phyloP scores from a whole-genome alignment of 2,329 filamentous ascomycete species.

The Metarhizium guizhouense region DNA sequence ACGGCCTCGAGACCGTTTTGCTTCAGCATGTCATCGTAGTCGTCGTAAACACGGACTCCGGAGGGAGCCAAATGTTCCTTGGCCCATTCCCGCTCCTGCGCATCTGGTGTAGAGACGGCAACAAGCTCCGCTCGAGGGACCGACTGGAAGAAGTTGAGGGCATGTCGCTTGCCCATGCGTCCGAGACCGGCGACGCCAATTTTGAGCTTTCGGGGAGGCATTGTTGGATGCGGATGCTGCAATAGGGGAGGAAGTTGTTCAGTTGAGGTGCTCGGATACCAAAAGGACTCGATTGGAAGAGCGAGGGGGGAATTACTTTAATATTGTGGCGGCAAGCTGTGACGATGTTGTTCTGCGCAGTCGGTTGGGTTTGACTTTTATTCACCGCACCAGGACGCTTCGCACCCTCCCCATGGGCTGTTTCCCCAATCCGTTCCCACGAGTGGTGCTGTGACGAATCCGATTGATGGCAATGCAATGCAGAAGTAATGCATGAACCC shows the following conservation, averaged over 20 bases:
- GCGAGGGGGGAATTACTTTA: too few species aligned
- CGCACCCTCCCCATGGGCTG: too few species aligned
- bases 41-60: constrained; percentile 33
- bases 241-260: not conserved
- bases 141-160: constrained; percentile 35
- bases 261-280: too few species aligned
- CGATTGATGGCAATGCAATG: not conserved
- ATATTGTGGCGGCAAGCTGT: too few species aligned
- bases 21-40: constrained; percentile 37
- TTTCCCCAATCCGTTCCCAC: too few species aligned
- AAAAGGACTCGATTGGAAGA: too few species aligned
- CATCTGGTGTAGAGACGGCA: constrained; percentile 38
- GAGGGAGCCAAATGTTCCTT: constrained; percentile 31
- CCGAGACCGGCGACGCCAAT: constrained; percentile 40
- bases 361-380: too few species aligned
- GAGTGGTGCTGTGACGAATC: not conserved
- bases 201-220: constrained; percentile 24
- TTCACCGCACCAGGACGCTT: too few species aligned
- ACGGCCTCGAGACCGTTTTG: constrained; percentile 30
- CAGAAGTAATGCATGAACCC: not conserved
- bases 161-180: constrained; percentile 45
- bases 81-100: constrained; percentile 34
- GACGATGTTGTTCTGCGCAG: too few species aligned
- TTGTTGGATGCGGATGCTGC: not conserved
- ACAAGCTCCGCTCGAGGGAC: constrained; percentile 39